These are phyloP conservation scores for Strobilomyces confusus DNA, from an alignment of 768 basidiomycete genomes.

Conservation along the genomic window DNA sequence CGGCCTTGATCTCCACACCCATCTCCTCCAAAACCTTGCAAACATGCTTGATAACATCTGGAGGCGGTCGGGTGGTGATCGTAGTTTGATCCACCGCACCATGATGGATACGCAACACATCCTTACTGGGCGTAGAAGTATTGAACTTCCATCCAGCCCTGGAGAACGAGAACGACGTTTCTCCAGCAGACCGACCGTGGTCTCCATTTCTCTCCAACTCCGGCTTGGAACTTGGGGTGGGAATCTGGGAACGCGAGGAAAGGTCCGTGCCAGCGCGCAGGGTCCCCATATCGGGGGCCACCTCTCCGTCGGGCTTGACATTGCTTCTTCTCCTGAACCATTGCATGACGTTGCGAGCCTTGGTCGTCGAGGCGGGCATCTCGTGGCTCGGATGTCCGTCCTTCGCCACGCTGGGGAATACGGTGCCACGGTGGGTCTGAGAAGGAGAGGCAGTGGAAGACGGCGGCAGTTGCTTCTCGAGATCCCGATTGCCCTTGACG, in stretches of 20 bases:
- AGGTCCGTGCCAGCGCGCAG: constrained; percentile 21
- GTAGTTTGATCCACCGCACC: constrained; percentile 90
- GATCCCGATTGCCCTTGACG: constrained; percentile 42
- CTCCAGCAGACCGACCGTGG: constrained; percentile 24
- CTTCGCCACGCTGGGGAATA: constrained; percentile 27
- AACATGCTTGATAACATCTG: constrained; percentile 86
- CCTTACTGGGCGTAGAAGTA: constrained; percentile 34
- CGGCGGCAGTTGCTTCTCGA: constrained; percentile 32
- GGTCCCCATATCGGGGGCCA: constrained; percentile 8
- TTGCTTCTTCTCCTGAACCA: constrained; percentile 89
- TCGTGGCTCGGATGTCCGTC: constrained; percentile 29
- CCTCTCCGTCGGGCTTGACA: constrained; percentile 29
- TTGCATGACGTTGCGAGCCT: constrained; percentile 95
- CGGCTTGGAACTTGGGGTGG: constrained; percentile 26
- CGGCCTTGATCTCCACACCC: constrained; percentile 85
- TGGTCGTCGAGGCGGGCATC: constrained; percentile 72
- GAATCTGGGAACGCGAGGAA: constrained; percentile 29
- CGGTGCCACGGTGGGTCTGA: constrained; percentile 21
- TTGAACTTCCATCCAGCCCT: constrained; percentile 35
- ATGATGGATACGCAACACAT: constrained; percentile 76
- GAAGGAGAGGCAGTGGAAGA: constrained; percentile 31
- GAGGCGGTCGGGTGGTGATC: constrained; percentile 78
- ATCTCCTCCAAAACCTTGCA: constrained; percentile 75
- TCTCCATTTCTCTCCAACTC: constrained; percentile 20
- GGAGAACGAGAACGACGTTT: constrained; percentile 35